Conservation (phyloP, 2,329 filamentous ascomycete species). For the Tolypocladium ovalisporum region DNA sequence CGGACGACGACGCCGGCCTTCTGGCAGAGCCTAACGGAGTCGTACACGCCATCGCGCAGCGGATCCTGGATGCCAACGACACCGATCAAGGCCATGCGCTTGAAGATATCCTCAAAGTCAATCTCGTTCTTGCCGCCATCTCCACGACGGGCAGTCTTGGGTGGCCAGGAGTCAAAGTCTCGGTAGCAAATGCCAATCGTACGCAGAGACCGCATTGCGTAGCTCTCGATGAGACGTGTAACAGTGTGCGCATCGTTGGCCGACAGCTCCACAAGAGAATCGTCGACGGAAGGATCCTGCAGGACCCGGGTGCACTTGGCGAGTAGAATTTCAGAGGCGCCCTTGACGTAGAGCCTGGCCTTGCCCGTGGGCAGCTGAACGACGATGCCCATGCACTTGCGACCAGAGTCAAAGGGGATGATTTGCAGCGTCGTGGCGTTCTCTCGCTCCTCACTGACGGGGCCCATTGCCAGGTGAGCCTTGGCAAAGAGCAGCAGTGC, state of each 20-base stretch:
- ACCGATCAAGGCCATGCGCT: constrained; percentile 55
- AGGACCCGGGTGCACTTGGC: constrained; percentile 42
- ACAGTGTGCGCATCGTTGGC: constrained; percentile 45
- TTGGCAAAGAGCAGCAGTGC: constrained; percentile 60
- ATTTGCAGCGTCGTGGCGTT: constrained; percentile 51
- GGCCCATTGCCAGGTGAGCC: constrained; percentile 55
- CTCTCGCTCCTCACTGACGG: constrained; percentile 52
- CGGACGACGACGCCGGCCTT: constrained; percentile 68
- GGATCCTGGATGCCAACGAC: constrained; percentile 77
- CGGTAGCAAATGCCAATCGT: constrained; percentile 78
- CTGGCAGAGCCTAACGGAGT: constrained; percentile 64
- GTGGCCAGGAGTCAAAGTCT: constrained; percentile 80
- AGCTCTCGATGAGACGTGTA: constrained; percentile 59
- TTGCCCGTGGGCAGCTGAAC: constrained; percentile 38
- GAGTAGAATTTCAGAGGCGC: constrained; percentile 54
- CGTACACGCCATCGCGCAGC: constrained; percentile 60
- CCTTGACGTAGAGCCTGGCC: constrained; percentile 50
- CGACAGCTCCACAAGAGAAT: constrained; percentile 32
- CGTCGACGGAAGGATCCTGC: constrained; percentile 34
- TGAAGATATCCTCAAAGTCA: constrained; percentile 56
- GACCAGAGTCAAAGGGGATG: constrained; percentile 64
- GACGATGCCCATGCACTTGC: constrained; percentile 61
- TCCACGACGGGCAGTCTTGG: constrained; percentile 44
- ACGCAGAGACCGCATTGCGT: constrained; percentile 69
- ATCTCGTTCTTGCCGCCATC: constrained; percentile 48